These are phyloP conservation scores for Lipomyces sp. DNA, from an alignment of 805 yeast species.

Conservation along the genomic window DNA sequence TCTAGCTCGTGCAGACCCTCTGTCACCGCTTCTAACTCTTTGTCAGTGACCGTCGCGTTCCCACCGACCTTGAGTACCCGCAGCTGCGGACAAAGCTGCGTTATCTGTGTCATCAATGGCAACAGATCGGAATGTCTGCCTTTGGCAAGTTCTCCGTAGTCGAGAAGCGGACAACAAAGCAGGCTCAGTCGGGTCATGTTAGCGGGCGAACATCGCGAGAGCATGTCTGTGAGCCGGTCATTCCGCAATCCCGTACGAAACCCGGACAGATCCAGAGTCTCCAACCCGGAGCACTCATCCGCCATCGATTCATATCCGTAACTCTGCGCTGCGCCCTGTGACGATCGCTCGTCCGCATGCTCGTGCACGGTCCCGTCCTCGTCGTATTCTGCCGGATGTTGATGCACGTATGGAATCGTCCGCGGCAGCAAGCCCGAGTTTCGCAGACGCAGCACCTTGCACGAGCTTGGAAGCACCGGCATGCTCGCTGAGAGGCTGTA, in stretches of 20 bases:
- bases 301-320: background rate
- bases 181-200: constrained; percentile 3
- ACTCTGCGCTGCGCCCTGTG: background rate
- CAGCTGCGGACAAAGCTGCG: constrained; percentile 1
- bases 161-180: constrained; percentile 2
- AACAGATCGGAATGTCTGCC: too few relatives aligned
- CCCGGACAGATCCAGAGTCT: constrained; percentile 15
- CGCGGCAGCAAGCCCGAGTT: too few relatives aligned
- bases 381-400: constrained; percentile 11
- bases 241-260: constrained; percentile 4
- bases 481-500: constrained; percentile 10
- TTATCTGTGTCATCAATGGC: constrained; percentile 1
- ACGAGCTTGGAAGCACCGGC: constrained; percentile 12
- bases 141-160: constrained; percentile 1
- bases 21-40: background rate
- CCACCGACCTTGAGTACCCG: constrained; percentile 1
- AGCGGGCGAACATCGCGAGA: constrained; percentile 8
- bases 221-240: constrained; percentile 1
- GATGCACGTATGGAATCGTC: too few relatives aligned
- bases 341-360: constrained; percentile 2
- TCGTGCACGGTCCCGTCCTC: constrained; percentile 6
- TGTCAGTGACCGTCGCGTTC: constrained; percentile 6
- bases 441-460: constrained; percentile 3
- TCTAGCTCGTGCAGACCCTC: constrained; percentile 1
- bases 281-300: constrained; percentile 10